These are phyloP conservation scores for Sclerotiophoma versabilis DNA, from an alignment of 2,329 filamentous ascomycete species.

Conservation along the genomic window DNA sequence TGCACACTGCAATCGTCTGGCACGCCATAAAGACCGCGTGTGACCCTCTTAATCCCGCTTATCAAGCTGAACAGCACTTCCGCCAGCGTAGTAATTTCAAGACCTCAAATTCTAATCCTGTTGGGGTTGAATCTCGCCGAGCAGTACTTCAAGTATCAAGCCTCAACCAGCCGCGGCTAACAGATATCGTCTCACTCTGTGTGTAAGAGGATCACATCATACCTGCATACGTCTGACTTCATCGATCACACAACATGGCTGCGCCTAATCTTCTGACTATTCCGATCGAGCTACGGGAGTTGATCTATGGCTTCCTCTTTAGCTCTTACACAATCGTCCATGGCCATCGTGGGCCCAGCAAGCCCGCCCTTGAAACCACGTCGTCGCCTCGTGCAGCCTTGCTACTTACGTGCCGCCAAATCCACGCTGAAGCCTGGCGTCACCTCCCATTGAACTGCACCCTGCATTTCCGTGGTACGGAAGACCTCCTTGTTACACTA, in stretches of 20 bases:
- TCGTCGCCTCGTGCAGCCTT: constrained; percentile 38
- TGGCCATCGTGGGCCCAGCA: constrained; percentile 32
- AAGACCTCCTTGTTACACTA: constrained; percentile 43
- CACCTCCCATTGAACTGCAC: constrained; percentile 41
- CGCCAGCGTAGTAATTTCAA: not conserved
- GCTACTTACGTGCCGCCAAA: constrained; percentile 40
- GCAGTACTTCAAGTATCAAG: not conserved
- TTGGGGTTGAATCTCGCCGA: not conserved
- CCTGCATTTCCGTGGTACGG: constrained; percentile 45
- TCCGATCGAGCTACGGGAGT: constrained; percentile 43
- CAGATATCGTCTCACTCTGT: not conserved
- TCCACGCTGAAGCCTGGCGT: constrained; percentile 42
- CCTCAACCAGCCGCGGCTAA: not conserved
- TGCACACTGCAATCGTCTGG: constrained; percentile 5
- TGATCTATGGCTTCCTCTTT: constrained; percentile 47
- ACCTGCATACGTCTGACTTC: constrained; percentile 8
- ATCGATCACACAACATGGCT: constrained; percentile 9
- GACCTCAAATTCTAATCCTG: not conserved
- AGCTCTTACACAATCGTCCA: constrained; percentile 38
- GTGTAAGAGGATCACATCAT: not conserved
- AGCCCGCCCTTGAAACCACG: not conserved
- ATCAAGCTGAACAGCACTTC: not conserved
- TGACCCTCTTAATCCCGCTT: not conserved
- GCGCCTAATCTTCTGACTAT: constrained; percentile 38
- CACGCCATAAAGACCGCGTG: constrained; percentile 16